Percentiles rank a stretch among this genome's conserved stretches.
phyloP scores from a whole-genome alignment of 2,329 filamentous ascomycete genomes.

The Dothiorella sarmentorum region DNA sequence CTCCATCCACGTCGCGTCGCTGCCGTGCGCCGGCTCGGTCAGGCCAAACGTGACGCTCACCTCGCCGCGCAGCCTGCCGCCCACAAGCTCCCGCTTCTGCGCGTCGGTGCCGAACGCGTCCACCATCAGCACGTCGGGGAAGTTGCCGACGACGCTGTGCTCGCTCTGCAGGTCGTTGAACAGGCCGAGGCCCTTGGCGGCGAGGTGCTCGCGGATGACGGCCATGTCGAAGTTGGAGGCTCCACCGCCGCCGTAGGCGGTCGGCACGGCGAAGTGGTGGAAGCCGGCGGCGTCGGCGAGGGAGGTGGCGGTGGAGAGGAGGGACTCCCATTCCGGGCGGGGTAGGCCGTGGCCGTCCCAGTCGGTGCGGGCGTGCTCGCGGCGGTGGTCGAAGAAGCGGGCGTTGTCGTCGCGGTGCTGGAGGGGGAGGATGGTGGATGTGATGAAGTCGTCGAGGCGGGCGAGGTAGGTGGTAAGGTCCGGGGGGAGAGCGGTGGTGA shows the following conservation, averaged over 20 bases:
- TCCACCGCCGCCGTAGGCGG: conserved; percentile 53
- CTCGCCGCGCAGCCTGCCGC: conserved; percentile 50
- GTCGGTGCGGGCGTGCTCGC: conserved; percentile 60
- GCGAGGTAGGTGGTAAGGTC: conserved; percentile 48
- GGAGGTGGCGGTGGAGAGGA: conserved; percentile 48
- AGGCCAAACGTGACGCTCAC: conserved; percentile 60
- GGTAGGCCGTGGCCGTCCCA: conserved; percentile 58
- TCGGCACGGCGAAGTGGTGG: conserved; percentile 57
- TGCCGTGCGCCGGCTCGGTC: conserved; percentile 60
- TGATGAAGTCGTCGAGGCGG: conserved; percentile 57
- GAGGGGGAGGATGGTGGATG: conserved; percentile 51
- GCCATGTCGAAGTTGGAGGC: conserved; percentile 62
- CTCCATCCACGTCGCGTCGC: conserved; percentile 61
- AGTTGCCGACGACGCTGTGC: conserved; percentile 61
- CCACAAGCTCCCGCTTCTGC: conserved; percentile 55
- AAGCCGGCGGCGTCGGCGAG: conserved; percentile 59
- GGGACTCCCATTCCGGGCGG: conserved; percentile 55
- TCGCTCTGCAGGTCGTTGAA: conserved; percentile 65
- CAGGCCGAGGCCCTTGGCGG: conserved; percentile 57
- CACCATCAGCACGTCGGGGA: conserved; percentile 61
- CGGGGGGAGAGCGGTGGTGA: conserved; percentile 56
- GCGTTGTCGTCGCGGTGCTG: conserved; percentile 57
- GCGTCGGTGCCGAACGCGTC: conserved; percentile 56
- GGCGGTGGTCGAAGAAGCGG: conserved; percentile 63
- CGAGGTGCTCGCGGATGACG: conserved; percentile 58